Base-by-base conservation (phyloP, 495 filamentous ascomycete genomes). In the Tetracladium marchalianum region DNA sequence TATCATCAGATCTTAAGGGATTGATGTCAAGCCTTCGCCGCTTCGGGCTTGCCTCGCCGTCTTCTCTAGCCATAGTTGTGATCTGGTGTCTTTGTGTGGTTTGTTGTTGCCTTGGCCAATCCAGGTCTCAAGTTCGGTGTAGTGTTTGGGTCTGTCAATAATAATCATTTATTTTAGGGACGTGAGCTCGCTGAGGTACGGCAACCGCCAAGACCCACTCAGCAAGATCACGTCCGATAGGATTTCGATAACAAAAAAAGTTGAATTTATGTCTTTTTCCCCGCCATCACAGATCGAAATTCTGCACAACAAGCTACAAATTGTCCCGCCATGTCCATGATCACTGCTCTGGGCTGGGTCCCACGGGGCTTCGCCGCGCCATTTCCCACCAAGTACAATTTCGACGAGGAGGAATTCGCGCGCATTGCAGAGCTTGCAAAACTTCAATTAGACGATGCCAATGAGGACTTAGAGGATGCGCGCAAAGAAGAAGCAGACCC, bases 311-410 rank as follows among this genome's bases (percentile, higher is more conserved):
- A 27, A 27, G 3, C 3, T 8, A 2, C 35, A 38, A 13, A 2
- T 38, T 5, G 35, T 8, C 24, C 38, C 46, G 65, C 55, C 45
- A 65, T 68, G 52, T 75, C 72, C 31, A 97, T 96, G 90, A 94
- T 99, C 46, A 97, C 93, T 16, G 85, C 87, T 32, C 85, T 89
- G 1, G 64, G 83, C 4, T 99, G 92, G 92, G 90, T 97, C 55
- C 88, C 87, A 48, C 84, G 90, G 13, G 93, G 93, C 36, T 87
- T 89, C 65, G 87, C 93, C 31, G 90, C 92, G 41, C 82, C 84
- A 49, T 94, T 95, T 56, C 92, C 92, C 1, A 81, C 74, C 4
- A 92, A 87, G 66, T 92, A 92, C 62, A 81, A 84, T 31, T 87
- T 97, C 53, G 82, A 95, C 61, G 92, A 99, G 65, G 80, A 82